Evolutionary conservation across 1,284 basidiomycete genomes (phyloP), one percentile per base, ranked within the genome.

Genomic region (Cronartium quercuum): DNA sequence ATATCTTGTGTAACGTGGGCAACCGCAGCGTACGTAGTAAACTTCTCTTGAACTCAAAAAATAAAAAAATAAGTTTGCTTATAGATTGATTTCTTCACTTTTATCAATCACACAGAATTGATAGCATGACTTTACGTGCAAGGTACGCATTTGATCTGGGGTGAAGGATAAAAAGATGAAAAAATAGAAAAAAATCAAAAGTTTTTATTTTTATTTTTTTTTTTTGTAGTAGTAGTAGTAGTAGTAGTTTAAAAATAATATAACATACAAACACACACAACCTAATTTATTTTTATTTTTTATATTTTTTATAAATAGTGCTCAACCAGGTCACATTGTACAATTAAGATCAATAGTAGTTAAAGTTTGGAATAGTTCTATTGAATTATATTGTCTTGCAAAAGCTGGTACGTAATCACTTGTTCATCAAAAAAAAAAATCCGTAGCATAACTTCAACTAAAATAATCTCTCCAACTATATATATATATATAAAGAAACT

Each of bases 91-190:
- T 7, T n/a, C 35, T 73, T 73, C 7, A 47, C 58, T 2, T 78
- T 76, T 71, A 67, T 75, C 15, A 75, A 76, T 58, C 77, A 76
- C n/a, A n/a, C n/a, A 68, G 73, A 15, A 79, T 79, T 67, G 78
- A 79, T 60, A 57, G 66, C 5, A 66, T 79, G 40, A 77, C 78
- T 6, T 78, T 79, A 76, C 68, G 74, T 38, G 62, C 75, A 13
- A 60, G 77, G 9, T 77, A 75, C 18, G 64, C 69, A 3, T n/a
- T 77, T 74, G 3, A 77, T 76, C 4, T 73, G 76, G 65, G 77
- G 77, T 35, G 70, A 76, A 35, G 77, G 21, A 77, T 34, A n/a
- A n/a, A n/a, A n/a, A n/a, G n/a, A n/a, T n/a, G n/a, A n/a, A n/a
- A n/a, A n/a, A n/a, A n/a, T n/a, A n/a, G n/a, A n/a, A n/a, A n/a